A percentile compares a stretch with the other conserved stretches of the same genome.
These are phyloP conservation scores for Penicillium sp. DNA, from an alignment of 2,329 filamentous ascomycete species.

Conservation along the genomic window DNA sequence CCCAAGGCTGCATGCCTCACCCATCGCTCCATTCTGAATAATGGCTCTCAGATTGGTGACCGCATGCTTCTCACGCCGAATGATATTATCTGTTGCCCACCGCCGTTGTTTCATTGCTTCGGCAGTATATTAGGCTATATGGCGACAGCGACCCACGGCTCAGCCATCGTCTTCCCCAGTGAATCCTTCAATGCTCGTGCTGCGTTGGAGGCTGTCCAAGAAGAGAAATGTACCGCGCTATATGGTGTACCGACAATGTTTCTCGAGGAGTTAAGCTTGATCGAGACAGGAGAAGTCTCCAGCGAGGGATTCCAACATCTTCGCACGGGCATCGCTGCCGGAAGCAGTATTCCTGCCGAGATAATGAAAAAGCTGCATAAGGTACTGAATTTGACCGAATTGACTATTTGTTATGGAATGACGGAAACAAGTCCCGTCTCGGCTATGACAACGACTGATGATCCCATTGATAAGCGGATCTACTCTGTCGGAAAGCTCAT, in stretches of 20 bases:
- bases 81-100: conserved; percentile 61
- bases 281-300: conserved; percentile 46
- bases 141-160: conserved; percentile 76
- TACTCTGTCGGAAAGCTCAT: conserved; percentile 69
- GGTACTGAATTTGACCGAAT: conserved; percentile 64
- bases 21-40: conserved; percentile 83
- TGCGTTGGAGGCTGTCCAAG: conserved; percentile 56
- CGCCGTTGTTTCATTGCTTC: conserved; percentile 62
- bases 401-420: conserved; percentile 96
- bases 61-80: conserved; percentile 68
- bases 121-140: conserved; percentile 89
- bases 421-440: conserved; percentile 69
- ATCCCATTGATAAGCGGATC: conserved; percentile 64
- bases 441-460: conserved; percentile 70
- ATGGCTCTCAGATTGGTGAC: conserved; percentile 72
- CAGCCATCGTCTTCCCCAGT: conserved; percentile 72
- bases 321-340: conserved; percentile 84
- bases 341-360: conserved; percentile 70
- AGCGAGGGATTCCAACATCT: conserved; percentile 55
- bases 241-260: conserved; percentile 96
- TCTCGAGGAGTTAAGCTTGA: conserved; percentile 70
- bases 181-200: conserved; percentile 78
- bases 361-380: conserved; percentile 60
- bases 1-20: conserved; percentile 87
- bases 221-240: conserved; percentile 58